A percentile compares a stretch with the other conserved stretches of the same genome.
These are phyloP conservation scores for Cadophora gregata DNA, from an alignment of 2,329 filamentous ascomycete species.

Conservation along the genomic window DNA sequence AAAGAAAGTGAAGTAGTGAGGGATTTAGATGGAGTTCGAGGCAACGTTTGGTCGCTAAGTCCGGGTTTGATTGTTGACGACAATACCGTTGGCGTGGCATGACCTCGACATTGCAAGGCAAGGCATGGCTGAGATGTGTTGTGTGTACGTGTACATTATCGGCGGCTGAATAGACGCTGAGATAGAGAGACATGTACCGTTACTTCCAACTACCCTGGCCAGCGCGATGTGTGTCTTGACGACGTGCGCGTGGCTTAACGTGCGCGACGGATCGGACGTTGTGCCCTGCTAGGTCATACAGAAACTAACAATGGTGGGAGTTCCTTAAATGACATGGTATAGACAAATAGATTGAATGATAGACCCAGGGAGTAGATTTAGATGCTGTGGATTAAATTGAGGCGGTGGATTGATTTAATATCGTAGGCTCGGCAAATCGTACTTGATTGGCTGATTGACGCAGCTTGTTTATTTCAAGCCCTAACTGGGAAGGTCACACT, in stretches of 20 bases:
- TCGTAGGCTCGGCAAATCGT: conserved; percentile 3
- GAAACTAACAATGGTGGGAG: neutral
- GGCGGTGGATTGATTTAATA: conserved; percentile 2
- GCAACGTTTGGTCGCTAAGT: conserved; percentile 1
- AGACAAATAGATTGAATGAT: conserved; percentile 9
- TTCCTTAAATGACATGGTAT: neutral
- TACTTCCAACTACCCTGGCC: neutral
- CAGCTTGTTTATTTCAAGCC: conserved; percentile 4
- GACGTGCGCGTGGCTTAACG: conserved; percentile 13
- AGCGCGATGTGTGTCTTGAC: conserved; percentile 1
- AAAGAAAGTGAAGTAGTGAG: conserved; percentile 9
- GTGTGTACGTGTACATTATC: neutral
- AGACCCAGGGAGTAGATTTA: conserved; percentile 3
- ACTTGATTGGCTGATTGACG: conserved; percentile 8
- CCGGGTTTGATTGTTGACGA: conserved; percentile 15
- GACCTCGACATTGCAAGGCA: neutral
- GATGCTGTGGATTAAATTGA: neutral
- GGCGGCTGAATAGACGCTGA: conserved; percentile 13
- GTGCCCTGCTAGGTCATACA: conserved; percentile 12
- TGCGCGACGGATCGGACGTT: neutral
- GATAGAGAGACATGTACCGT: conserved; percentile 2
- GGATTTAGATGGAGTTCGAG: conserved; percentile 12
- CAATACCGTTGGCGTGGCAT: conserved; percentile 12
- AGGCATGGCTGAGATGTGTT: conserved; percentile 6
- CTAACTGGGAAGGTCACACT: conserved; percentile 1